phyloP scores from a whole-genome alignment of 441 rosid genomes.

The Eugenia klotzschiana region DNA sequence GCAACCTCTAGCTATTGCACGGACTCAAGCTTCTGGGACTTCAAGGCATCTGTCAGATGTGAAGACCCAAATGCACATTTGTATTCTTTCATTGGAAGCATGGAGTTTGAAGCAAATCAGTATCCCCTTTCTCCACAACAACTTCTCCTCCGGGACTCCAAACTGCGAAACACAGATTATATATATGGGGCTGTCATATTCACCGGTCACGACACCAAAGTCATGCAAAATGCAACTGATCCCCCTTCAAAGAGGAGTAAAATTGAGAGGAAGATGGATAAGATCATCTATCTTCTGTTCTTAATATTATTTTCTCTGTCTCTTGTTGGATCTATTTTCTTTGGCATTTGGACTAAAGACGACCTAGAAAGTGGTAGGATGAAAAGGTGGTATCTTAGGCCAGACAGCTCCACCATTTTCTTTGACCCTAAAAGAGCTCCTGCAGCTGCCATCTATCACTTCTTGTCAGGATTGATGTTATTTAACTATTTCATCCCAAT shows the following conservation, averaged over 20 bases:
- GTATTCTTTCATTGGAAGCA: not conserved
- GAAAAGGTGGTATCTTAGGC: slow-evolving; percentile 7
- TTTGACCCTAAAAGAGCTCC: not conserved
- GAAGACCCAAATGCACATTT: not conserved
- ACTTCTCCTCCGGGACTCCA: not conserved
- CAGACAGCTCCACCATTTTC: not conserved
- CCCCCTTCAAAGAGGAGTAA: not conserved
- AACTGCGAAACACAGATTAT: not conserved
- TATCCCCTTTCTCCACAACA: not conserved
- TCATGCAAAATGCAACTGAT: not conserved
- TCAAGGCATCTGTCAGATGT: not conserved
- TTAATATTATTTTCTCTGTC: not conserved
- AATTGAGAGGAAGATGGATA: not conserved
- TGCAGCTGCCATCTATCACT: slow-evolving; percentile 1
- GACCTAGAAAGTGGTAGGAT: not conserved
- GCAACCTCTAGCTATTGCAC: not conserved
- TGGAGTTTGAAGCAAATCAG: not conserved
- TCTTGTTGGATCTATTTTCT: not conserved
- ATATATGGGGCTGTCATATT: not conserved
- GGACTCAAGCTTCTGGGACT: not conserved
- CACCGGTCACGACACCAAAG: not conserved
- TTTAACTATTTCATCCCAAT: slow-evolving; percentile 1
- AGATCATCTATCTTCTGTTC: not conserved
- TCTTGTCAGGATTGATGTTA: not conserved
- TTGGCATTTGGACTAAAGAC: not conserved